Base-by-base conservation (phyloP, 2,329 filamentous ascomycete genomes). In the Cucurbitaria berberidis region DNA sequence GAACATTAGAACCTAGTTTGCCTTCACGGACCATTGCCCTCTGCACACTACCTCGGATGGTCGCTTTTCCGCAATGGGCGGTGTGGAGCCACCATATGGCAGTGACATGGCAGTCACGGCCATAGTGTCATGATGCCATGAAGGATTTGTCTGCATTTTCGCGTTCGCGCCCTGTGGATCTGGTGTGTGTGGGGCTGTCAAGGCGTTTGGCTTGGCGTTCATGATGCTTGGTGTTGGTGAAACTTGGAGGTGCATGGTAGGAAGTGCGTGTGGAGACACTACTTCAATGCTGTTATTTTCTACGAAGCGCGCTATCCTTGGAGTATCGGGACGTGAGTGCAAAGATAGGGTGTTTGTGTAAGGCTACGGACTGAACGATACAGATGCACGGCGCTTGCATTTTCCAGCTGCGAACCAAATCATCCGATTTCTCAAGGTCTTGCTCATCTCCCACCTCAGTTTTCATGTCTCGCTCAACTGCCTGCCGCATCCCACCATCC, bases 71-170 rank as follows among this genome's bases (percentile, higher is more conserved):
- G 8, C 41, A 35, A 38, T 6, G n/a, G 19, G 61, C 63, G 61
- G 61, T 66, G 59, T 58, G 55, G 45, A 58, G 26, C 34, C 30
- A 19, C 21, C 19, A 50, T 55, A 26, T 57, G 45, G 59, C 59
- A 53, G 60, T 62, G 51, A 58, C 50, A 30, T 51, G n/a, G 50
- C 40, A 30, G 27, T 29, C 22, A 35, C 30, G 26, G 13, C 7
- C 7, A 6, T 27, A 7, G 24, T 26, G 22, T 29, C 40, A 29
- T 16, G 24, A 5, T 24, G 22, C 16, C 24, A 5, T 26, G n/a
- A 21, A 38, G 19, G 43, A 11, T 21, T 38, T 42, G 19, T 26
- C 30, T 43, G 47, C 38, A 35, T 35, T 19, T 44, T 19, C 30
- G 26, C 18, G 24, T 34, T 52, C 19, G 44, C 40, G 44, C 34